phyloP scores from a whole-genome alignment of 495 filamentous ascomycete species.

The Lasiosphaeria ovina region DNA sequence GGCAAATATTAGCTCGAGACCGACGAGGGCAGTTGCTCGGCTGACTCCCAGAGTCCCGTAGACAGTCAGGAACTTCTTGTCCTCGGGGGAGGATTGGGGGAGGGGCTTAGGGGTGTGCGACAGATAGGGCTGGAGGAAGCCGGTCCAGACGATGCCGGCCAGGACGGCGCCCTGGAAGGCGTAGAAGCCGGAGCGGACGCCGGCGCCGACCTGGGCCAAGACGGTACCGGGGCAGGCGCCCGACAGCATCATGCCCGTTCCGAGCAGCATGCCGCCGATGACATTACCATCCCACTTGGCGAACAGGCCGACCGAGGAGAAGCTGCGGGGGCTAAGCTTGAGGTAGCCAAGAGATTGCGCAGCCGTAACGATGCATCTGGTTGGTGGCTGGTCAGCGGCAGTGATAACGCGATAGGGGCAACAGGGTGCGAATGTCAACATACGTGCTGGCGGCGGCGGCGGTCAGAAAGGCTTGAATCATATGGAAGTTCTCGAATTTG shows the following conservation, averaged over 20 bases:
- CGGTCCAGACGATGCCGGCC: conserved; percentile 42
- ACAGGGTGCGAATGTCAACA: conserved; percentile 18
- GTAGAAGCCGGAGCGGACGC: conserved; percentile 43
- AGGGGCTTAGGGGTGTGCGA: conserved; percentile 8
- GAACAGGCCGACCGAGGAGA: conserved; percentile 41
- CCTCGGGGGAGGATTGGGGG: neutral
- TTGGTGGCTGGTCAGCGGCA: conserved; percentile 1
- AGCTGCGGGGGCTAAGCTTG: conserved; percentile 30
- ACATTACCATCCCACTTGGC: conserved; percentile 53
- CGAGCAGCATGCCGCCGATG: conserved; percentile 53
- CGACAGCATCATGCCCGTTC: conserved; percentile 53
- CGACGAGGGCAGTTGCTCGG: conserved; percentile 21
- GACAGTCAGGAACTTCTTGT: conserved; percentile 25
- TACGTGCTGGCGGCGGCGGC: conserved; percentile 56
- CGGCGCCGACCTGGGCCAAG: conserved; percentile 51
- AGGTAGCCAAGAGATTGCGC: conserved; percentile 33
- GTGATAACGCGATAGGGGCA: neutral
- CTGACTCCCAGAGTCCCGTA: conserved; percentile 34
- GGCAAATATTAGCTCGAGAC: conserved; percentile 32
- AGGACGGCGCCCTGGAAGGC: conserved; percentile 42
- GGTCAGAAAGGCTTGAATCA: conserved; percentile 56
- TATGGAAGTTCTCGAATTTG: conserved; percentile 52
- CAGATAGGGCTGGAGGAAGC: conserved; percentile 24
- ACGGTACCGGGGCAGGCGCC: conserved; percentile 58
- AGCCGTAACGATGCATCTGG: conserved; percentile 33